Percentiles rank a stretch among this genome's conserved stretches.
phyloP scores from a whole-genome alignment of 306 rosid genomes.

The Rosa lucieae region DNA sequence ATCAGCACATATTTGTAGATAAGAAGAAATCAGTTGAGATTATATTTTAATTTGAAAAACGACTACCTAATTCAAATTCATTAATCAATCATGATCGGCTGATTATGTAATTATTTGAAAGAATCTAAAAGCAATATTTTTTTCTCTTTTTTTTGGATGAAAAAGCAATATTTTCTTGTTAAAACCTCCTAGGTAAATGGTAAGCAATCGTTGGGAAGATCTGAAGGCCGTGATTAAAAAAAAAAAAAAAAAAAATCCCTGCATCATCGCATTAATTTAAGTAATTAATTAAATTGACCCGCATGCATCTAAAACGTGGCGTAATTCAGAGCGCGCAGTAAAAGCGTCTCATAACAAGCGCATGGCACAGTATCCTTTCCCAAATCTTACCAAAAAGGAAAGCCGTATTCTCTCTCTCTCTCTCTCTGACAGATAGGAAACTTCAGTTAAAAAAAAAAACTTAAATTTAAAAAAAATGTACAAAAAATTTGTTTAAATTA shows the following conservation, averaged over 20 bases:
- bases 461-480: neutral
- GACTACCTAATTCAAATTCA: neutral
- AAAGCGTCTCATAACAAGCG: constrained; percentile 11
- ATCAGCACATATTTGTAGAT: no score
- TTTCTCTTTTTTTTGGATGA: no score
- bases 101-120: no score
- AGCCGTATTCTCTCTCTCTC: constrained; percentile 36
- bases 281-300: no score
- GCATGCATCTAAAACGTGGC: neutral
- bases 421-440: constrained; percentile 28
- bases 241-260: no score
- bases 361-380: constrained; percentile 32
- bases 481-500: neutral
- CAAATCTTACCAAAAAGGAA: constrained; percentile 25
- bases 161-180: neutral
- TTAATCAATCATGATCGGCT: neutral
- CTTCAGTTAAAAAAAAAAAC: no score
- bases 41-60: neutral
- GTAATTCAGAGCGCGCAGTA: neutral
- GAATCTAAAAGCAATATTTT: neutral
- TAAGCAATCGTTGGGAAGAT: neutral
- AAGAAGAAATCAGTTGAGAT: neutral
- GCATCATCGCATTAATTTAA: no score
- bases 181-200: no score
- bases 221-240: neutral